Percentiles rank a stretch among this genome's conserved stretches.
These are phyloP conservation scores for Auriscalpium microsporum DNA, from an alignment of 768 basidiomycete genomes.

Conservation along the genomic window DNA sequence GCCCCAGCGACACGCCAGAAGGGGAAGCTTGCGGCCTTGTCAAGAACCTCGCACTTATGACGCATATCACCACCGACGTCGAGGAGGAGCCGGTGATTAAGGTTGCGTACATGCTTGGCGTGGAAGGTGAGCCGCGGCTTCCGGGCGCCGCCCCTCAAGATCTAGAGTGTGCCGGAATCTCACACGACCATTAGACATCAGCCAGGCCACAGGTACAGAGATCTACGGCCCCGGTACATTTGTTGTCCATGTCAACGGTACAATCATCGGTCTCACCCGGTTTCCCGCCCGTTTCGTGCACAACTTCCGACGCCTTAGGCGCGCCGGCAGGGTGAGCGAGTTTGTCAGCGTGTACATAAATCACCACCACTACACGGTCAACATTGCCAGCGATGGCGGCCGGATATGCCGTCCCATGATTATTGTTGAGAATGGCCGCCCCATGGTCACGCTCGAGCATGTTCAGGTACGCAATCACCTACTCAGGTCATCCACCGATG, in stretches of 20 bases:
- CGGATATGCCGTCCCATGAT: constrained; percentile 97
- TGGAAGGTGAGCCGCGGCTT: constrained; percentile 63
- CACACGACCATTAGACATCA: constrained; percentile 57
- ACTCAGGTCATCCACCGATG: not conserved
- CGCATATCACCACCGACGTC: constrained; percentile 98
- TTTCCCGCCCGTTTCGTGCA: constrained; percentile 77
- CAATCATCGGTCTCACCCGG: constrained; percentile 88
- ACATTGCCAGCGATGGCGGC: constrained; percentile 95
- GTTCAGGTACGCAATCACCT: constrained; percentile 46
- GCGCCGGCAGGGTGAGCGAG: constrained; percentile 88
- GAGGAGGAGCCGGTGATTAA: constrained; percentile 91
- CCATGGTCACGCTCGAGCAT: constrained; percentile 75
- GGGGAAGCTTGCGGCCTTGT: constrained; percentile 98
- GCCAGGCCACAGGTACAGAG: constrained; percentile 86
- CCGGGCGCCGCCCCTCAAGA: not conserved
- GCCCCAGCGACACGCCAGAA: constrained; percentile 98
- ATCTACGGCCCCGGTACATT: constrained; percentile 91
- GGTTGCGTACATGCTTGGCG: constrained; percentile 89
- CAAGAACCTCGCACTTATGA: constrained; percentile 98
- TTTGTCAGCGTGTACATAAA: constrained; percentile 97
- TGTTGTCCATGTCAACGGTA: constrained; percentile 95
- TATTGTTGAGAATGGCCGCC: constrained; percentile 78
- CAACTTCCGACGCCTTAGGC: constrained; percentile 86
- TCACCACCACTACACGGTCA: constrained; percentile 88
- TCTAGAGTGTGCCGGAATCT: not conserved